Evolutionary conservation across 768 basidiomycete genomes (phyloP), one percentile per base, ranked within the genome.

Genomic region (Suillus luteus): DNA sequence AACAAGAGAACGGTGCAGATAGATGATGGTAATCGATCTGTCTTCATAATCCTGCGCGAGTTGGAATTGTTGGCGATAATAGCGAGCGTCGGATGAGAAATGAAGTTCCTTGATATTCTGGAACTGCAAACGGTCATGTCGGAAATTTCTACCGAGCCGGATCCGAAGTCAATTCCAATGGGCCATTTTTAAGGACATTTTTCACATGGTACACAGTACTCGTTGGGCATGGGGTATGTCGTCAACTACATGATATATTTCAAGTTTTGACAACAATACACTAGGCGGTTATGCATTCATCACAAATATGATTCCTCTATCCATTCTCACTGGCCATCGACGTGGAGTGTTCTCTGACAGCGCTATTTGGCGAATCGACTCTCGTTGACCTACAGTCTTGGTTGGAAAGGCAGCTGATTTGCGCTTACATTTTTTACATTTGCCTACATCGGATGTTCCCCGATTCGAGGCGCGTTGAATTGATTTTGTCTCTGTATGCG

Each of bases 51-150:
- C 83, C 55, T 80, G 75, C 0, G 90, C 79, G 46, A 87, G 80
- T 70, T 86, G 84, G 77, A 90, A 89, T 68, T 88, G 87, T 57
- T 85, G 81, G 60, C 89, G 86, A 71, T 92, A 89, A 73, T 89
- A 87, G 24, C 83, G 80, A 1, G 90, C 87, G 38, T 92, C 87
- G 6, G 82, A 71, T 15, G 89, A 91, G 0, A 87, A 82, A 17
- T 95, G 89, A 37, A 97, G 83, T 72, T 96, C 95, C 61, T 92
- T 91, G 75, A 97, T 92, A 67, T 85, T 83, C 72, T 93, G 90
- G 86, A 51, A 96, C 95, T 96, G 64, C 22, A 31, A 31, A 60
- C 17, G 14, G 12, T 35, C 41, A n/a, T n/a, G n/a, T n/a, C n/a
- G n/a, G n/a, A n/a, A n/a, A n/a, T n/a, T n/a, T n/a, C n/a, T n/a